phyloP scores from a whole-genome alignment of 306 rosid species.

The Luffa acutangula region DNA sequence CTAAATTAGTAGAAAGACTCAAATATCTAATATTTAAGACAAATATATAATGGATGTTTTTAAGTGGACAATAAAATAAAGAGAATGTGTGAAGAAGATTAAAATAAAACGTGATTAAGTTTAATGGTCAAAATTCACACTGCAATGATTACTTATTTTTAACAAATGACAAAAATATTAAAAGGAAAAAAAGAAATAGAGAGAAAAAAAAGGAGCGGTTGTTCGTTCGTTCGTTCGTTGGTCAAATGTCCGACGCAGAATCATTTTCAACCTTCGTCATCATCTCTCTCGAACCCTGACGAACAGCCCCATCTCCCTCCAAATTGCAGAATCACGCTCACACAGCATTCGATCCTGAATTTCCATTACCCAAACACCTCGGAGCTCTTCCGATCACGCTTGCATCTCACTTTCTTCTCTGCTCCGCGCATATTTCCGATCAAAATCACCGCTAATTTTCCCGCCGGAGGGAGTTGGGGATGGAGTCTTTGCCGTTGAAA shows the following conservation, averaged over 20 bases:
- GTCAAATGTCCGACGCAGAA: background rate
- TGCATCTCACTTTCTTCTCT: background rate
- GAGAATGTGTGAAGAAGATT: too few species aligned
- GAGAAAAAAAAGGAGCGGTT: background rate
- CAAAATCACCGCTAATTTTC: background rate
- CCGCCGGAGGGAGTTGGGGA: background rate
- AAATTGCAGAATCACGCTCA: background rate
- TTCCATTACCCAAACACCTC: background rate
- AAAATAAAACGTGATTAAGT: too few species aligned
- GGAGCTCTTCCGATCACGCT: background rate
- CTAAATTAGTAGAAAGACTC: too few species aligned
- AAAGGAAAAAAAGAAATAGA: background rate
- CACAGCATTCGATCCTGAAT: background rate
- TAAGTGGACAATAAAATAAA: too few species aligned
- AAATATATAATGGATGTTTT: too few species aligned
- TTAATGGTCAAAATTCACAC: too few species aligned
- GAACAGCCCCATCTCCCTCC: background rate
- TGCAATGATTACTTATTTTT: too few species aligned
- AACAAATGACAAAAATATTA: too few species aligned
- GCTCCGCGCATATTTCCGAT: background rate
- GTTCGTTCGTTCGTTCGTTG: conserved; percentile 4
- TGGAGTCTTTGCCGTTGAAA: background rate
- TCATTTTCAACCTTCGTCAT: background rate
- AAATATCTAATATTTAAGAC: too few species aligned
- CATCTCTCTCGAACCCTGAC: background rate